Conservation (phyloP, 2,329 filamentous ascomycete genomes). For the Penicillium italicum region DNA sequence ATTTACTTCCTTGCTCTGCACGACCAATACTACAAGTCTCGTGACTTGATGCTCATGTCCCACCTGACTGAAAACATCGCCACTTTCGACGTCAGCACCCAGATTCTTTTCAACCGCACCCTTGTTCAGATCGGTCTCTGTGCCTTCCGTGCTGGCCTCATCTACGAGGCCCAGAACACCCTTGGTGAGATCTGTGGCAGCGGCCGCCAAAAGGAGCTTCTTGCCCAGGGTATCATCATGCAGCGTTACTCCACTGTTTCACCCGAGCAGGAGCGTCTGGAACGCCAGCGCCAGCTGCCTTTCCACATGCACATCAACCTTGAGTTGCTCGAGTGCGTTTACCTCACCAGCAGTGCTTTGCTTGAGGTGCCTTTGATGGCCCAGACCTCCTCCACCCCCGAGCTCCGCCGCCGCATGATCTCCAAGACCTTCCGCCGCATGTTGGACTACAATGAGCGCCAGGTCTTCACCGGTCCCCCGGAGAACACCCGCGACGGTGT, state of each 20-base stretch:
- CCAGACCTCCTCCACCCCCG: slow-evolving; percentile 92
- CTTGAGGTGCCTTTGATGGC: slow-evolving; percentile 96
- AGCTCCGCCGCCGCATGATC: slow-evolving; percentile 95
- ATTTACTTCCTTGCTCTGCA: slow-evolving; percentile 98
- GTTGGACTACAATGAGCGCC: slow-evolving; percentile 98
- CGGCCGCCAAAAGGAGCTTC: slow-evolving; percentile 93
- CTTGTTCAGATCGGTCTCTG: slow-evolving; percentile 97
- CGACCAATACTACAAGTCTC: slow-evolving; percentile 95
- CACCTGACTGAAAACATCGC: slow-evolving; percentile 95
- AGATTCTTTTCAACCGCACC: slow-evolving; percentile 98
- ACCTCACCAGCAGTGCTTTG: slow-evolving; percentile 98
- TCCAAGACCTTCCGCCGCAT: slow-evolving; percentile 99
- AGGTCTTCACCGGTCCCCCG: slow-evolving; percentile 96
- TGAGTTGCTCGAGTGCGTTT: slow-evolving; percentile 95
- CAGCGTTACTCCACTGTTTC: slow-evolving; percentile 95
- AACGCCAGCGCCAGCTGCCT: slow-evolving; percentile 93
- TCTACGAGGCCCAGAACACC: slow-evolving; percentile 96
- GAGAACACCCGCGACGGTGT: slow-evolving; percentile 99
- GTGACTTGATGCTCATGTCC: slow-evolving; percentile 99
- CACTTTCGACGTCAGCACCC: slow-evolving; percentile 93
- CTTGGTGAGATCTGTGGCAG: slow-evolving; percentile 98
- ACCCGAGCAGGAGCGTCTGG: slow-evolving; percentile 93
- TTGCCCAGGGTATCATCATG: slow-evolving; percentile 97
- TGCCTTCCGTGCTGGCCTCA: slow-evolving; percentile 92
- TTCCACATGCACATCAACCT: slow-evolving; percentile 99